phyloP scores from a whole-genome alignment of 208 protist genomes.

The Leishmania braziliensis region DNA sequence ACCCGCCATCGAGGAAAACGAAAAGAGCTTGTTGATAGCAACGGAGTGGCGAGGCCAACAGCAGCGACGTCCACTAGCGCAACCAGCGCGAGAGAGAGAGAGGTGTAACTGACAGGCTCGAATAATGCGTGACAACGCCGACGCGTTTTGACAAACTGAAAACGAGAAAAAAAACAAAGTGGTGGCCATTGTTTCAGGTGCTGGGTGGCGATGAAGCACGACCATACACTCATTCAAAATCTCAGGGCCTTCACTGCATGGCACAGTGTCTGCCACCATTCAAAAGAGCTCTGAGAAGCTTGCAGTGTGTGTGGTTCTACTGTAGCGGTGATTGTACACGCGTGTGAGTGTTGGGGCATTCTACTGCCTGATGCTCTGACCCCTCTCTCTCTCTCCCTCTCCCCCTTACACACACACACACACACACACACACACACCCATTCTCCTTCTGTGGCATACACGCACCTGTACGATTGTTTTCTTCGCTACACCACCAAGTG shows the following conservation, averaged over 20 bases:
- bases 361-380: background rate
- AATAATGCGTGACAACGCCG: constrained; percentile 4
- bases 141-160: background rate
- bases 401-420: background rate
- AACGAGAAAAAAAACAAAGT: constrained; percentile 4
- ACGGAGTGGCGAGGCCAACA: background rate
- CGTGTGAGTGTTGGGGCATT: background rate
- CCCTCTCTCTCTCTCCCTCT: background rate
- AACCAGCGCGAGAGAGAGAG: background rate
- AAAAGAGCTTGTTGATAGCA: background rate
- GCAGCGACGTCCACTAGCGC: no score
- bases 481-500: background rate
- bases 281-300: background rate
- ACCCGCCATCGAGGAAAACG: background rate
- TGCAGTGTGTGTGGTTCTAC: background rate
- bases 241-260: background rate
- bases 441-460: background rate
- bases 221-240: background rate
- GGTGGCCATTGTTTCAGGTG: background rate
- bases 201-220: background rate
- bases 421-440: background rate
- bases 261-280: no score
- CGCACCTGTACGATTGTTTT: background rate
- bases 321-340: no score
- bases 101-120: constrained; percentile 1